These are phyloP conservation scores for Debaryomyces udenii DNA, from an alignment of 1,139 yeast genomes.

Conservation along the genomic window DNA sequence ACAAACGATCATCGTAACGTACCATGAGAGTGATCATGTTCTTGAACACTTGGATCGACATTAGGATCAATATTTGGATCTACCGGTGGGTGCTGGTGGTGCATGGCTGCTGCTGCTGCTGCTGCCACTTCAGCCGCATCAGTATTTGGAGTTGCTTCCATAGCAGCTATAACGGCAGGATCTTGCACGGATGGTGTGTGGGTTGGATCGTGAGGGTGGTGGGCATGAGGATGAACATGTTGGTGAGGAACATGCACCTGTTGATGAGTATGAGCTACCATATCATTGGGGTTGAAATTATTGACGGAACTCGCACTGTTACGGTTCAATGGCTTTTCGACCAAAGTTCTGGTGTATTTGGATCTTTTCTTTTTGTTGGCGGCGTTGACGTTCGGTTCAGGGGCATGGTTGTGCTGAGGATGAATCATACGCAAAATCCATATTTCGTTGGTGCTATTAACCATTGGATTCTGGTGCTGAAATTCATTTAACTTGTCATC, in stretches of 20 bases:
- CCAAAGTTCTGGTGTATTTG: conserved; percentile 46
- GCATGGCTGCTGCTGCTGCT: conserved; percentile 30
- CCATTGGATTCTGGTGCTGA: conserved; percentile 13
- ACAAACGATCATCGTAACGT: conserved; percentile 12
- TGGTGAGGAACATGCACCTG: conserved; percentile 16
- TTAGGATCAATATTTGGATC: conserved; percentile 50
- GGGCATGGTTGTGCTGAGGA: conserved; percentile 51
- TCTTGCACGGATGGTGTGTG: conserved; percentile 42
- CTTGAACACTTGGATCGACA: conserved; percentile 50
- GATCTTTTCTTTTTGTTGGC: conserved; percentile 40
- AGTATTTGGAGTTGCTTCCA: conserved; percentile 37
- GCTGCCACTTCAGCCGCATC: conserved; percentile 35
- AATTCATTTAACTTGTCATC: conserved; percentile 32
- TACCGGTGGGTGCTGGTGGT: conserved; percentile 33
- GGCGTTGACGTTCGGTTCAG: conserved; percentile 41
- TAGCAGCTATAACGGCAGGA: conserved; percentile 51
- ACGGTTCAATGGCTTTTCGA: conserved; percentile 50
- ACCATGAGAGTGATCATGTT: conserved; percentile 44
- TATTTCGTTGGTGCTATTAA: conserved; percentile 30
- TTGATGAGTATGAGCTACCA: conserved; percentile 22
- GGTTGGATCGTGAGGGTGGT: conserved; percentile 26
- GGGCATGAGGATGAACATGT: conserved; percentile 20
- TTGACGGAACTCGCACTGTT: conserved; percentile 21
- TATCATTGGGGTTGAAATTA: conserved; percentile 25
- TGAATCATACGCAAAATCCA: conserved; percentile 56